Base-by-base conservation (phyloP, 192 early-diverging fungal genomes). In the Lobulomyces angularis region DNA sequence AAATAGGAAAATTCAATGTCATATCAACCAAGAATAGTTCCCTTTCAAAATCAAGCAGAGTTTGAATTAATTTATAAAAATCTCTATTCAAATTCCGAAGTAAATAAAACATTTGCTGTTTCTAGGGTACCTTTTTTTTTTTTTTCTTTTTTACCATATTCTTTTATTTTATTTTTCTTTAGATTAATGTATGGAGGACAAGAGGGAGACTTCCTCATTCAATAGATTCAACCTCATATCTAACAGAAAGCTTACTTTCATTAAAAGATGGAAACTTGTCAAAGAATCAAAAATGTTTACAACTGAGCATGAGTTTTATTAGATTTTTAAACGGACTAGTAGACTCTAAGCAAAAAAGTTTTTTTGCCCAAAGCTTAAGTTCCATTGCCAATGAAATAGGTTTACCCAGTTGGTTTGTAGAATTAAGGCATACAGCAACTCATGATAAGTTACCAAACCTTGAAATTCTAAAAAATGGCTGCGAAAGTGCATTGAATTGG, bases 181-280 rank as follows among this genome's bases (percentile, higher is more conserved):
- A 82, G 74, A 67, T 81, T 16, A 75, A 69, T 46, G 80, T 79
- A 16, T 86, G 83, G 83, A 54, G 57, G 26, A 67, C 53, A 39
- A 49, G 81, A 50, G 80, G 80, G 9, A 77, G 71, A 55, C 46
- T 83, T 0, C 83, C 81, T 0, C 65, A 60, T 28, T 66, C 83
- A 1, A 64, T 86, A 17, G 79, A 83, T 27, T 58, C 63, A 8
- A 84, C 83, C 1, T 57, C 71, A 1, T n/a, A n/a, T n/a, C n/a
- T n/a, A n/a, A n/a, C n/a, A n/a, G n/a, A n/a, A n/a, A n/a, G n/a
- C n/a, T n/a, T n/a, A 31, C 53, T 8, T 65, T 86, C 37, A 65
- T 84, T 14, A 64, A 79, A 56, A 56, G 68, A 6, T 59, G 60
- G 17, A 48, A 78, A 3, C 55, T 69, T 35, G 74, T 80, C 28